Evolutionary conservation across 208 protist genomes (phyloP).

Genomic region (Balamuthia mandrillaris): DNA sequence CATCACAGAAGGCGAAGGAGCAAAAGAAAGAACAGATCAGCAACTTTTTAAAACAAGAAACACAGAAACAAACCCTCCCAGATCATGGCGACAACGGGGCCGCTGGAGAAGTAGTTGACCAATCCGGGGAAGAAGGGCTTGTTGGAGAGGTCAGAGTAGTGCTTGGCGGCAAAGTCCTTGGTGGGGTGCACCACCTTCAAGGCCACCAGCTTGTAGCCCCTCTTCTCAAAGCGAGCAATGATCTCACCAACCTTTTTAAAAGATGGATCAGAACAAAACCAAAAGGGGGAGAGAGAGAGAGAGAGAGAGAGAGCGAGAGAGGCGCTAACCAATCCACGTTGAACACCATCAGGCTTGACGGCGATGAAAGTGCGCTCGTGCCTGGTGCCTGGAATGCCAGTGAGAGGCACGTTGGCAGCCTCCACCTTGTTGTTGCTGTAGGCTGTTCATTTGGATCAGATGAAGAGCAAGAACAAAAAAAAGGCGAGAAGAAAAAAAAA

Average conservation of each 20-base stretch:
- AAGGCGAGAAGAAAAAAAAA: too few species aligned
- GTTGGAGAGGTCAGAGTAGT: constrained; percentile 70
- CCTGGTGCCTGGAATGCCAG: constrained; percentile 33
- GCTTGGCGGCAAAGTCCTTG: constrained; percentile 54
- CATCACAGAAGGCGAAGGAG: neutral
- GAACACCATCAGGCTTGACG: constrained; percentile 91
- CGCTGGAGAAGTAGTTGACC: constrained; percentile 89
- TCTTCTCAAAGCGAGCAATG: constrained; percentile 89
- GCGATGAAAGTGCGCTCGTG: constrained; percentile 91
- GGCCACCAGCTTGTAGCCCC: constrained; percentile 91
- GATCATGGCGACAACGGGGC: constrained; percentile 93
- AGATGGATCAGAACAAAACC: too few species aligned
- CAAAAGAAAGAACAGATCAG: neutral
- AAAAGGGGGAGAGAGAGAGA: too few species aligned
- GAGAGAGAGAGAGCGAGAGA: too few species aligned
- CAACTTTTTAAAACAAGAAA: too few species aligned
- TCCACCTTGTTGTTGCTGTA: neutral
- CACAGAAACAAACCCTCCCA: too few species aligned
- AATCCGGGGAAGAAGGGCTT: constrained; percentile 91
- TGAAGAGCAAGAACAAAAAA: too few species aligned
- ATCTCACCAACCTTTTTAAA: too few species aligned
- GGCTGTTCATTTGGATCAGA: too few species aligned
- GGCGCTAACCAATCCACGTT: constrained; percentile 76
- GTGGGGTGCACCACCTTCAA: constrained; percentile 76
- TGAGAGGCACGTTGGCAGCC: constrained; percentile 25